Percentiles rank a stretch among this genome's conserved stretches.
These are phyloP conservation scores for Coniella lustricola DNA, from an alignment of 2,329 filamentous ascomycete genomes.

Conservation along the genomic window DNA sequence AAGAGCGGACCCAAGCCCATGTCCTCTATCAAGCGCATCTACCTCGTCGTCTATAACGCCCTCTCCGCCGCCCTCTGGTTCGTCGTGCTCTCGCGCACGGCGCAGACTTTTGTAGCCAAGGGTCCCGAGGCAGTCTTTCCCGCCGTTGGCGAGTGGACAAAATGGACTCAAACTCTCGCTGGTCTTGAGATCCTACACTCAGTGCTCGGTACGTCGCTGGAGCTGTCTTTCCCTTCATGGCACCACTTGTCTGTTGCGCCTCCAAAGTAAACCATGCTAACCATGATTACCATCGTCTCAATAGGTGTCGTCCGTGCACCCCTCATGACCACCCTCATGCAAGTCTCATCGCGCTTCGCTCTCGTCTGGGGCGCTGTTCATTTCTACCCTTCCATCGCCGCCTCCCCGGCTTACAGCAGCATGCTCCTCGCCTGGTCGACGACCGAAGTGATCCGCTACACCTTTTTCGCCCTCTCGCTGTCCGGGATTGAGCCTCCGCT, in stretches of 20 bases:
- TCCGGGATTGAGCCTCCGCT: constrained; percentile 52
- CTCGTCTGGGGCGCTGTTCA: constrained; percentile 82
- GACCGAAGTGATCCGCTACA: constrained; percentile 90
- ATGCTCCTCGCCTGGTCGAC: constrained; percentile 85
- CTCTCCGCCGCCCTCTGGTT: constrained; percentile 56
- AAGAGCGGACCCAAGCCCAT: constrained; percentile 20
- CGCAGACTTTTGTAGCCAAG: constrained; percentile 44
- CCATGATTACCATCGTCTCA: neutral
- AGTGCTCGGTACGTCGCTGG: constrained; percentile 53
- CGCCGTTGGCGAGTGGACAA: constrained; percentile 59
- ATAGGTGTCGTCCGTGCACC: constrained; percentile 79
- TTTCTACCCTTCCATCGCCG: constrained; percentile 61
- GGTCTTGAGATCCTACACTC: constrained; percentile 79
- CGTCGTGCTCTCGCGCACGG: constrained; percentile 63
- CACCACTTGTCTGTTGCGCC: too few species aligned
- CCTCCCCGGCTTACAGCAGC: constrained; percentile 54
- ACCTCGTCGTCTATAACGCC: constrained; percentile 16
- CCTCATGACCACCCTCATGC: constrained; percentile 77
- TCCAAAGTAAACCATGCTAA: neutral
- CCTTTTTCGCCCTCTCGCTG: constrained; percentile 76
- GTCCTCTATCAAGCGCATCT: constrained; percentile 21
- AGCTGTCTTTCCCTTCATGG: neutral
- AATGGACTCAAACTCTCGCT: constrained; percentile 79
- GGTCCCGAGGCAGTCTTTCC: constrained; percentile 54
- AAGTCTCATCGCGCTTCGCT: constrained; percentile 79